Base-by-base conservation (phyloP, 805 yeast genomes). In the Debaryomyces castellii region DNA sequence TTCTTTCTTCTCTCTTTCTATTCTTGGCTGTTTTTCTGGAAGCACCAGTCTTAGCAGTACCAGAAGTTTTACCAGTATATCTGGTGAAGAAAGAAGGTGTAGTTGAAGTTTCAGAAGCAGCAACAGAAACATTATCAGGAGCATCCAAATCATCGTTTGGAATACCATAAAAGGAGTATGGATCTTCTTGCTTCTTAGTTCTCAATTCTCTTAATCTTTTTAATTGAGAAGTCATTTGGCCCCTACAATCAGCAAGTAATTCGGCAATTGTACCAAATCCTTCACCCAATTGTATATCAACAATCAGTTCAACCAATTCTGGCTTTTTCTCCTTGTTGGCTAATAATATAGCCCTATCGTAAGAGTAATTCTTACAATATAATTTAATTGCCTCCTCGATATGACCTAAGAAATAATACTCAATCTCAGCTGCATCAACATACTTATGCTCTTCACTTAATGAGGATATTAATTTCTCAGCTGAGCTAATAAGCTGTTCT, bases 31-130 rank as follows among this genome's bases (percentile, higher is more conserved):
- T 91, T 59, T 86, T 80, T 65, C 99, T 80, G 0, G 97, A 85
- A 2, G 94, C 97, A 23, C 98, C 97, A 0, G 99, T 94, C 60
- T 87, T 87, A 3, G 98, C 98, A 2, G 99, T 94, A 20, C 96
- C 96, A 1, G 86, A 76, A 1, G 98, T 91, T 66, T 92, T 91
- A 51, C 98, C 99, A 0, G 99, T 94, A 64, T 94, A 94, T 61
- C 96, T 79, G 1, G 99, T 94, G 70, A 89, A 88, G 64, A 91
- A 89, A 0, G 98, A 90, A 32, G 92, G 95, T 23, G 88, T 86
- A 0, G 96, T 88, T 0, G 97, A 89, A 0, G 96, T 83, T 63
- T 90, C 97, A 0, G 96, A 87, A 1, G 96, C 94, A 0, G 97
- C 98, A 51, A 94, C 78, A 0, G 98, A 91, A 8, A 94, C 94